Evolutionary conservation across 176 grass and related monocot species (phyloP), one percentile per base, ranked within the genome.

Genomic region (Eragrostis curvula): DNA sequence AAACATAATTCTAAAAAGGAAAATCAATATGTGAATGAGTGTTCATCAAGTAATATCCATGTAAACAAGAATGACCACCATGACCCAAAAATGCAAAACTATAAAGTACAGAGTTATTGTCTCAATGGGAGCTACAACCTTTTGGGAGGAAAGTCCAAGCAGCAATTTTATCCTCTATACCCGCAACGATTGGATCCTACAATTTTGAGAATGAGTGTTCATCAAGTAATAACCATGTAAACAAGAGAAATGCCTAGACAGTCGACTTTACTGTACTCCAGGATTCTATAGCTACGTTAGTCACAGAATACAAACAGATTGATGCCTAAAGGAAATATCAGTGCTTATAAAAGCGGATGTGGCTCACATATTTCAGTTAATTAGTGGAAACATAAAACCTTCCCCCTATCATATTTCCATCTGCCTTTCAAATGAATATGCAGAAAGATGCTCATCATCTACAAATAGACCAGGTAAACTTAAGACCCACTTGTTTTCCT

Each of bases 141-240:
- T 99, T 96, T 71, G 96, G 96, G 73, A 99, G 88, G 83, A 99
- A 99, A 90, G 96, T 87, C 93, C 96, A 96, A 61, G 96, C 96
- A 56, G 96, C 91, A 49, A 99, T 96, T 84, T 99, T 99, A 21
- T 96, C 93, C 67, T 99, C 96, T 88, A 99, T 87, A 75, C 82
- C 85, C 73, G 83, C 85, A 90, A 99, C 83, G 83, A 99, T 93
- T 68, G 88, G 81, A 71, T 99, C 96, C 96, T 99, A 68, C 60
- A 93, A 82, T 70, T 79, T 72, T 73, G 45, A 57, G 57, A 18
- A 85, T 36, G 55, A 63, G 53, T 82, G 5, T 29, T 85, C 40
- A 67, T 73, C 32, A 82, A 46, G 79, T 30, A 87, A 70, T 40
- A 82, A 82, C 27, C 20, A 66, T 47, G 46, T 74, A 41, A 81